phyloP scores from a whole-genome alignment of 1,284 basidiomycete species.

The Ceratobasidium sp. region DNA sequence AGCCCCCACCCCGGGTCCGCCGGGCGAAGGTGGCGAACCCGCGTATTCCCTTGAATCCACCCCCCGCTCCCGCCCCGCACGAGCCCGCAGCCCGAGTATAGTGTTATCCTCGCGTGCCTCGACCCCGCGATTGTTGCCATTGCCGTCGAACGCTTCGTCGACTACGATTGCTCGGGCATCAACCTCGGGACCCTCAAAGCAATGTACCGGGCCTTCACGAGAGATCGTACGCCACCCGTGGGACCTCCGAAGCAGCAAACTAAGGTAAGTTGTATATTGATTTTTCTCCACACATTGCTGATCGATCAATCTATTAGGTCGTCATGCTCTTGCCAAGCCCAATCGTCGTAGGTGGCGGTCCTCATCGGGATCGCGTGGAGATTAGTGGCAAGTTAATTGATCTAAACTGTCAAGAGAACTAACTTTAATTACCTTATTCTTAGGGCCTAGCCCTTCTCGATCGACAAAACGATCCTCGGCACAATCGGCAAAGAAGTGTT shows the following conservation, averaged over 20 bases:
- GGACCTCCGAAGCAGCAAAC: constrained; percentile 11
- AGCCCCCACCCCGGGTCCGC: no score
- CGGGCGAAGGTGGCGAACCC: not conserved
- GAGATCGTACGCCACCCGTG: not conserved
- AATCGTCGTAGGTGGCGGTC: not conserved
- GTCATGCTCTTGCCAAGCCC: not conserved
- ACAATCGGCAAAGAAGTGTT: not conserved
- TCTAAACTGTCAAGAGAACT: not conserved
- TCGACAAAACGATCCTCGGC: not conserved
- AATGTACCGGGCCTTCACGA: not conserved
- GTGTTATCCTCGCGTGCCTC: not conserved
- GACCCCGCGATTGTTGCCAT: not conserved
- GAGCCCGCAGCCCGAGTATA: not conserved
- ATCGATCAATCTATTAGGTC: not conserved
- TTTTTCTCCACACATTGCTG: not conserved
- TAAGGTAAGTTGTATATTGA: not conserved
- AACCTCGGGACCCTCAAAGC: not conserved
- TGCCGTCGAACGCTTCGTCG: not conserved
- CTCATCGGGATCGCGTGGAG: not conserved
- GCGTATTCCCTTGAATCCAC: not conserved
- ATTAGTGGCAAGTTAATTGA: not conserved
- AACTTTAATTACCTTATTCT: not conserved
- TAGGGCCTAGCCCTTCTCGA: not conserved
- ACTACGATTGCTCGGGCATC: not conserved
- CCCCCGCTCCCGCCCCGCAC: not conserved